phyloP scores from a whole-genome alignment of 176 grass and related monocot species.

The Canna indica region DNA sequence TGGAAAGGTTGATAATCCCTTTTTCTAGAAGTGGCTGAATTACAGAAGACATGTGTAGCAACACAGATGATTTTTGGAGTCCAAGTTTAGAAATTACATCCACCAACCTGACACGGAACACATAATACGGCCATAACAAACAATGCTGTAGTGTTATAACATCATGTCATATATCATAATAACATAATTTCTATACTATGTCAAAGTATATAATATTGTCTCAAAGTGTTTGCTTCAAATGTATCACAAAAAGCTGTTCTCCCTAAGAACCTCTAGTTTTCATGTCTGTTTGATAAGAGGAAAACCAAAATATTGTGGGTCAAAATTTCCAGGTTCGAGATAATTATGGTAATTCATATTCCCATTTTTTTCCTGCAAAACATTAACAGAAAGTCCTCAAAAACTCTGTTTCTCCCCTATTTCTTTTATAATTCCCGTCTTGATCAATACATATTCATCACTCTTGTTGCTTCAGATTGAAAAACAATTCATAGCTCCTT shows the following conservation, averaged over 20 bases:
- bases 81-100: slow-evolving; percentile 87
- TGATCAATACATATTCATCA: neutral
- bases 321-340: neutral
- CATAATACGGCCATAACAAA: slow-evolving; percentile 4
- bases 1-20: slow-evolving; percentile 77
- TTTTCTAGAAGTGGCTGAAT: slow-evolving; percentile 76
- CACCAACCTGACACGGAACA: slow-evolving; percentile 41
- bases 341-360: neutral
- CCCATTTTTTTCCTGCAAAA: neutral
- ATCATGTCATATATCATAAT: neutral
- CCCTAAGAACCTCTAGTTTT: too few relatives aligned
- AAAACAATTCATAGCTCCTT: too few relatives aligned
- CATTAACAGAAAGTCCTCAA: neutral
- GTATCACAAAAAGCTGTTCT: too few relatives aligned
- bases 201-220: neutral
- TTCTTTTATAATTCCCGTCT: neutral
- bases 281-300: neutral
- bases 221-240: too few relatives aligned
- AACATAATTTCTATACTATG: too few relatives aligned
- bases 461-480: neutral
- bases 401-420: neutral
- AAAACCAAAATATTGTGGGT: neutral
- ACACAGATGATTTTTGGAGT: slow-evolving; percentile 69
- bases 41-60: slow-evolving; percentile 60
- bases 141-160: too few relatives aligned